phyloP scores from a whole-genome alignment of 2,329 filamentous ascomycete species.

The Cladosporium sphaerospermum region DNA sequence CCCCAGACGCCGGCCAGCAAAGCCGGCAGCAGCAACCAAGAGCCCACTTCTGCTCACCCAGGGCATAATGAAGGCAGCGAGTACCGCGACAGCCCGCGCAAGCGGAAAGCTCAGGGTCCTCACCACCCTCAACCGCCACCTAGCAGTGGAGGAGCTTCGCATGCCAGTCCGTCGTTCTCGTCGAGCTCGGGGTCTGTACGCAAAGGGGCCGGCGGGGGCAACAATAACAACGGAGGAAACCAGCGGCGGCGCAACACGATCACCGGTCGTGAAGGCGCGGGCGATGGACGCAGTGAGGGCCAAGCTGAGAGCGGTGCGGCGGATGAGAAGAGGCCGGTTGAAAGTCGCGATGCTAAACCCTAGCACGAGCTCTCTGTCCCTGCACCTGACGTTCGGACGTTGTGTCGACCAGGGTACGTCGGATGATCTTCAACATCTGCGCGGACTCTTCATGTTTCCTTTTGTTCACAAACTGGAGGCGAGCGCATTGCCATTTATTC shows the following conservation, averaged over 20 bases:
- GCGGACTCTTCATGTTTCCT: not conserved
- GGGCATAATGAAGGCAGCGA: slow-evolving; percentile 47
- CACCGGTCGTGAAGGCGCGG: slow-evolving; percentile 31
- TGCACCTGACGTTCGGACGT: too few relatives aligned
- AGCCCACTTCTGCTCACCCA: slow-evolving; percentile 45
- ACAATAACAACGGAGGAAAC: slow-evolving; percentile 33
- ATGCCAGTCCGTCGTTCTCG: slow-evolving; percentile 47
- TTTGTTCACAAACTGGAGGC: slow-evolving; percentile 1
- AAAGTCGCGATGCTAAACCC: not conserved
- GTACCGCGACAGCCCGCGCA: slow-evolving; percentile 71
- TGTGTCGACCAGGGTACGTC: too few relatives aligned
- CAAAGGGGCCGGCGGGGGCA: slow-evolving; percentile 42
- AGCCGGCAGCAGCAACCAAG: slow-evolving; percentile 40
- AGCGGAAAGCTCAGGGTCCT: slow-evolving; percentile 65
- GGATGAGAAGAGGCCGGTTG: slow-evolving; percentile 17
- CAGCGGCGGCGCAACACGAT: slow-evolving; percentile 61
- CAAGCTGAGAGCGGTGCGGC: slow-evolving; percentile 17
- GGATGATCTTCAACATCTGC: too few relatives aligned
- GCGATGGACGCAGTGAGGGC: slow-evolving; percentile 18
- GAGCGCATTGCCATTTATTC: not conserved
- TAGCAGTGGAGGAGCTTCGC: slow-evolving; percentile 39
- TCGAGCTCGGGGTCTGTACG: slow-evolving; percentile 47
- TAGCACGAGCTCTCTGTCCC: too few relatives aligned
- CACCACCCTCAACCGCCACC: slow-evolving; percentile 48
- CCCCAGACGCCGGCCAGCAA: slow-evolving; percentile 62